Conservation (phyloP, 192 early-diverging fungal species). For the Dimargaris verticillata region DNA sequence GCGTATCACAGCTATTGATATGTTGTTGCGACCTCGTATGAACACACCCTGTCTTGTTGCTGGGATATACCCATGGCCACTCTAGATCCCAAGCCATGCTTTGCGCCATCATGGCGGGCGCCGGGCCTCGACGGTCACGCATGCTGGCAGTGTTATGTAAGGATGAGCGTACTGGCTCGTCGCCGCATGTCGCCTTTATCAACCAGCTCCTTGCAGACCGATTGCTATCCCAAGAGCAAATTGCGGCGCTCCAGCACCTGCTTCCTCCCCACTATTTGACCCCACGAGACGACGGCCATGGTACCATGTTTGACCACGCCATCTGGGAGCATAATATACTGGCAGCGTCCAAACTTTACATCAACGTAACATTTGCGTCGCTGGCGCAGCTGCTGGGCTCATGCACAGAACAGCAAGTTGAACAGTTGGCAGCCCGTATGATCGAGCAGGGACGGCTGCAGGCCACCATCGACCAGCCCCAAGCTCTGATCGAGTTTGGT, state of each 20-base stretch:
- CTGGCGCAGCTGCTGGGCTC: neutral
- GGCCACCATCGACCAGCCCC: neutral
- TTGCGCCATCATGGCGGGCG: slow-evolving; percentile 78
- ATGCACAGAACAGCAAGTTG: neutral
- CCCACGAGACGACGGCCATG: neutral
- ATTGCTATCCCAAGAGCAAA: neutral
- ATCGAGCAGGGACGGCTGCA: slow-evolving; percentile 4
- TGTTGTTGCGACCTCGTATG: no score
- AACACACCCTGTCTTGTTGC: no score
- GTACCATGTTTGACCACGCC: slow-evolving; percentile 1
- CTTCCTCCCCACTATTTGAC: neutral
- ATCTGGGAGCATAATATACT: slow-evolving; percentile 5
- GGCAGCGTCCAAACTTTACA: neutral
- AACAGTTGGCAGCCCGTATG: neutral
- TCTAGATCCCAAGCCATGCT: slow-evolving; percentile 56
- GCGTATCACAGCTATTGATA: neutral
- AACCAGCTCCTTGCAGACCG: neutral
- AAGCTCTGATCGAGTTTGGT: neutral
- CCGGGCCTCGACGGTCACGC: slow-evolving; percentile 76
- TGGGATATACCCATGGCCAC: neutral
- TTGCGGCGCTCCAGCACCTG: neutral
- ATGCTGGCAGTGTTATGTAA: slow-evolving; percentile 79
- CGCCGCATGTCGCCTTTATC: slow-evolving; percentile 21
- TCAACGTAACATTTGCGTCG: neutral
- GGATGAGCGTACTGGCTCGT: slow-evolving; percentile 74